A percentile compares a stretch with the other conserved stretches of the same genome.
phyloP scores from a whole-genome alignment of 306 rosid genomes.

The Gillenia trifoliata region DNA sequence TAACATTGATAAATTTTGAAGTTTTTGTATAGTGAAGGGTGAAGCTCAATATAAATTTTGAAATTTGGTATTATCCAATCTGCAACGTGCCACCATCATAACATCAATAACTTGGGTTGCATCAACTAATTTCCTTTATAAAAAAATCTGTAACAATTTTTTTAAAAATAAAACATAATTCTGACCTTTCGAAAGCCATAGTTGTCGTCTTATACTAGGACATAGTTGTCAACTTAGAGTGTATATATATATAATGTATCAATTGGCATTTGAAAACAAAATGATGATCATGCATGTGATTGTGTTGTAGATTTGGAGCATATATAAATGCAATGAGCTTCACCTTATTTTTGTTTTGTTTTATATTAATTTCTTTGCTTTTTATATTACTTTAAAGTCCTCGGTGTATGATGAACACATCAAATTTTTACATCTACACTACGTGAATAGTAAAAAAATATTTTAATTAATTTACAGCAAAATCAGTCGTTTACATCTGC shows the following conservation, averaged over 20 bases:
- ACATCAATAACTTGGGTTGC: neutral
- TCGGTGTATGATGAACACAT: neutral
- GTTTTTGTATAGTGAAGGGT: too few relatives aligned
- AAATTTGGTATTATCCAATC: neutral
- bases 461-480: too few relatives aligned
- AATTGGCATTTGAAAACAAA: neutral
- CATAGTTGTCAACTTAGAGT: neutral
- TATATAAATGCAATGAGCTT: neutral
- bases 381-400: neutral
- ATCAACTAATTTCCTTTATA: neutral
- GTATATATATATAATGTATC: too few relatives aligned
- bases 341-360: neutral
- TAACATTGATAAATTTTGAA: too few relatives aligned
- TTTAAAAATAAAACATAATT: neutral
- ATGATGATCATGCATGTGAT: neutral
- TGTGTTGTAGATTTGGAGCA: neutral
- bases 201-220: neutral
- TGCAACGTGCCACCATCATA: conserved; percentile 14
- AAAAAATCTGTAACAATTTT: neutral
- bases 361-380: neutral
- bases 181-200: neutral
- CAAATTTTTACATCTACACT: too few relatives aligned
- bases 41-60: neutral
- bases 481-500: too few relatives aligned
- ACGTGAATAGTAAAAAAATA: too few relatives aligned